phyloP scores from a whole-genome alignment of 805 yeast genomes.

The Torulaspora microellipsoides region DNA sequence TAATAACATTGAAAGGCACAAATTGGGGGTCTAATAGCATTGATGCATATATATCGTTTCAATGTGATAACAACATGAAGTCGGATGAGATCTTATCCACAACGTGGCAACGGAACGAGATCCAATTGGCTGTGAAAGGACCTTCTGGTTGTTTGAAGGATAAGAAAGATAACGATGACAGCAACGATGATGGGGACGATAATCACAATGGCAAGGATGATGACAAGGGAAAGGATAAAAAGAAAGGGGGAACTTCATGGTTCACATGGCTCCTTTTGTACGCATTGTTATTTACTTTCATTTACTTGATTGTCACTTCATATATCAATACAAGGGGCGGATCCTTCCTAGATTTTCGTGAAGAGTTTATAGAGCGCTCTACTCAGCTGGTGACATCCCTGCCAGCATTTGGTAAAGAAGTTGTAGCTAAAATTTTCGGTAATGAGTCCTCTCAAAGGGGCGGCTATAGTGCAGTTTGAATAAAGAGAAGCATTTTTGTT shows the following conservation, averaged over 20 bases:
- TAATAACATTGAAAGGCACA: constrained; percentile 45
- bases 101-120: constrained; percentile 26
- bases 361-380: constrained; percentile 66
- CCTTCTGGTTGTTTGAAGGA: constrained; percentile 42
- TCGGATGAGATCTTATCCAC: constrained; percentile 27
- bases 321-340: constrained; percentile 71
- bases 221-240: constrained; percentile 28
- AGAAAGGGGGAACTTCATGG: constrained; percentile 37
- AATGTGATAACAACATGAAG: constrained; percentile 42
- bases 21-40: constrained; percentile 66
- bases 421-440: constrained; percentile 61
- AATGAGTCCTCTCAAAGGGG: constrained; percentile 54
- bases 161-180: constrained; percentile 23
- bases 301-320: constrained; percentile 63
- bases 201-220: constrained; percentile 22
- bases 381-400: constrained; percentile 52
- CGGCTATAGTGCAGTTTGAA: constrained; percentile 81
- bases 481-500: not conserved
- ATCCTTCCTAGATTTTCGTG: constrained; percentile 62
- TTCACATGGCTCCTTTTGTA: constrained; percentile 77
- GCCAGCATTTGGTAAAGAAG: constrained; percentile 65
- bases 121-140: constrained; percentile 35
- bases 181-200: constrained; percentile 16
- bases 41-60: constrained; percentile 44
- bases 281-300: constrained; percentile 62